Conservation (phyloP, 805 yeast species). For the Cyberlindnera suaveolens region DNA sequence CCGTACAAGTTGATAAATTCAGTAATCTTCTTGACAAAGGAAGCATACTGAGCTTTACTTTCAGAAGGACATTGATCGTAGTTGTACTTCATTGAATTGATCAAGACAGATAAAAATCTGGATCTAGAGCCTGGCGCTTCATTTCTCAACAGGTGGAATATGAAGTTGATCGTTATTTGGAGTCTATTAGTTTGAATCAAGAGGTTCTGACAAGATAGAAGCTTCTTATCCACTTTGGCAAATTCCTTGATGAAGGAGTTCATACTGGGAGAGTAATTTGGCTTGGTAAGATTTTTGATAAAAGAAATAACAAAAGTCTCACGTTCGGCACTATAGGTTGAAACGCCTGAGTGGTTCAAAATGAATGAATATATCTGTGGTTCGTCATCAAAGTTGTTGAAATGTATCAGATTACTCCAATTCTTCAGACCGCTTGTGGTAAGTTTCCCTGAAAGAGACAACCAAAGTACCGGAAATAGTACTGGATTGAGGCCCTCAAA, state of each 20-base stretch:
- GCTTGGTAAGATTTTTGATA: slow-evolving; percentile 11
- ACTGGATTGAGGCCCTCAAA: slow-evolving; percentile 15
- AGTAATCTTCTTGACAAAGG: slow-evolving; percentile 11
- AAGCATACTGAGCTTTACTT: slow-evolving; percentile 1
- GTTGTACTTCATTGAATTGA: slow-evolving; percentile 13
- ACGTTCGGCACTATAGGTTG: slow-evolving; percentile 13
- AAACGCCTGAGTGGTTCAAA: slow-evolving; percentile 12
- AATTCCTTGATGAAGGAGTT: slow-evolving; percentile 15
- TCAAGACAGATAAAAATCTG: slow-evolving; percentile 12
- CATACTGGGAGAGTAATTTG: slow-evolving; percentile 9
- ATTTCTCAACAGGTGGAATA: slow-evolving; percentile 12
- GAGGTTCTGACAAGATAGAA: slow-evolving; percentile 8
- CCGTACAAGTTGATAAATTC: slow-evolving; percentile 16
- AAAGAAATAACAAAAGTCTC: slow-evolving; percentile 12
- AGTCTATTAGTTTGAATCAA: slow-evolving; percentile 17
- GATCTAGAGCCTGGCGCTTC: slow-evolving; percentile 6
- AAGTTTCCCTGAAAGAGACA: slow-evolving; percentile 11
- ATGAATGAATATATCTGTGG: slow-evolving; percentile 15
- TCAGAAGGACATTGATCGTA: slow-evolving; percentile 4
- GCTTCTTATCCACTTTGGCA: slow-evolving; percentile 12
- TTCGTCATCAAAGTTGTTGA: slow-evolving; percentile 20
- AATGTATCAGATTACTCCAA: slow-evolving; percentile 20
- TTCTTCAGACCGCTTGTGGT: slow-evolving; percentile 14
- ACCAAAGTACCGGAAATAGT: slow-evolving; percentile 19
- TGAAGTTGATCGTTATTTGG: slow-evolving; percentile 13